Percentiles rank a stretch among this genome's conserved stretches.
These are phyloP conservation scores for Sequoiadendron giganteum DNA, from an alignment of 75 land plant species.

Conservation along the genomic window DNA sequence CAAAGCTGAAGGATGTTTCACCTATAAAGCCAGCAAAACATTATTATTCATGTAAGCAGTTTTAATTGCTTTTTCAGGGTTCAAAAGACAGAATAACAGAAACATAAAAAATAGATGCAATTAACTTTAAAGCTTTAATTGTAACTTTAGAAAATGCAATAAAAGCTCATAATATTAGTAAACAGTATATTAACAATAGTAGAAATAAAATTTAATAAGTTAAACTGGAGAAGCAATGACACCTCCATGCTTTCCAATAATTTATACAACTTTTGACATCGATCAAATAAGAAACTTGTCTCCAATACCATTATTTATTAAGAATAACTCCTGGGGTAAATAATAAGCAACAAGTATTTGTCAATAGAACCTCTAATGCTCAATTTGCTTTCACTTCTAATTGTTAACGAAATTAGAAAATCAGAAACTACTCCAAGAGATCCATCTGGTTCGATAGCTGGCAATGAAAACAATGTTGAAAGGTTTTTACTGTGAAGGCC, in stretches of 20 bases:
- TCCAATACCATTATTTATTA: neutral
- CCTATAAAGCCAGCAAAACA: conserved; percentile 13
- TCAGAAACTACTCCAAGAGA: neutral
- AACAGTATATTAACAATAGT: neutral
- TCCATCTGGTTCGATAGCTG: neutral
- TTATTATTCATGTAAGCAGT: neutral
- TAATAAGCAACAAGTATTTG: neutral
- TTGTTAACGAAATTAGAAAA: neutral
- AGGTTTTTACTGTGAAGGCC: neutral
- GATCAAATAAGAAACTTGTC: neutral
- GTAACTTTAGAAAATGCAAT: neutral
- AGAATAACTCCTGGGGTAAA: neutral
- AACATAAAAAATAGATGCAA: neutral
- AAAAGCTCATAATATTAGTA: neutral
- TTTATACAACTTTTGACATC: neutral
- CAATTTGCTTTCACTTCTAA: neutral
- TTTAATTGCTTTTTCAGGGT: neutral
- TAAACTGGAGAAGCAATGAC: neutral
- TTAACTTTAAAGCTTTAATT: neutral
- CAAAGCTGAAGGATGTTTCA: conserved; percentile 47
- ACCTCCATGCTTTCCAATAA: neutral
- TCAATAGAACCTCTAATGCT: neutral
- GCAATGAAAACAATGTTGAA: neutral
- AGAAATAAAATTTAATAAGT: neutral
- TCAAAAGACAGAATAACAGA: neutral